Conservation (phyloP, 2,329 filamentous ascomycete genomes). For the Ambrosiella cleistominuta region DNA sequence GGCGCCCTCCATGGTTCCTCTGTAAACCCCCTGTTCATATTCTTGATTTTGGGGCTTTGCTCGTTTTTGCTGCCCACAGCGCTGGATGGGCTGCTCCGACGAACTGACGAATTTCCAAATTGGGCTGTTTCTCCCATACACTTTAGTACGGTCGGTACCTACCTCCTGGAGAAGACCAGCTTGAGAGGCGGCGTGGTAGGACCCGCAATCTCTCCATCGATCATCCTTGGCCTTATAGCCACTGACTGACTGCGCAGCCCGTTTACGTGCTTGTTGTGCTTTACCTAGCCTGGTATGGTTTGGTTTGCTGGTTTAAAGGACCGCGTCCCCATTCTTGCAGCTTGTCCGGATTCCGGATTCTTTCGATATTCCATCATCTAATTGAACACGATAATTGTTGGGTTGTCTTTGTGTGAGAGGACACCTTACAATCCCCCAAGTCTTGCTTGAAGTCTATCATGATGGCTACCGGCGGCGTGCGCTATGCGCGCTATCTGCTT, state of each 20-base stretch:
- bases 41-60: neutral
- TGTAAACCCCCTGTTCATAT: neutral
- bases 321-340: slow-evolving; percentile 1
- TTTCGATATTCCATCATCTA: neutral
- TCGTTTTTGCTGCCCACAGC: neutral
- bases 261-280: neutral
- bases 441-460: slow-evolving; percentile 16
- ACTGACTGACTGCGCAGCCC: neutral
- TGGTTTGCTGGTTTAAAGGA: slow-evolving; percentile 5
- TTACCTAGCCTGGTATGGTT: neutral
- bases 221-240: neutral
- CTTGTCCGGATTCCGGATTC: neutral
- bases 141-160: neutral
- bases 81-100: neutral
- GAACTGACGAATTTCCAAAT: too few relatives aligned
- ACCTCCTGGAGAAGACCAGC: neutral
- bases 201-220: neutral
- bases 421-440: neutral
- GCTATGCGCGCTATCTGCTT: slow-evolving; percentile 61
- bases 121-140: neutral
- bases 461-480: slow-evolving; percentile 52
- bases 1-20: neutral
- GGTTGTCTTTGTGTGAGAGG: neutral
- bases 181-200: neutral
- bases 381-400: neutral